Percentiles rank a stretch among this genome's conserved stretches.
Evolutionary conservation across 2,329 filamentous ascomycete species (phyloP).

Genomic region (Penicillium janthinellum): DNA sequence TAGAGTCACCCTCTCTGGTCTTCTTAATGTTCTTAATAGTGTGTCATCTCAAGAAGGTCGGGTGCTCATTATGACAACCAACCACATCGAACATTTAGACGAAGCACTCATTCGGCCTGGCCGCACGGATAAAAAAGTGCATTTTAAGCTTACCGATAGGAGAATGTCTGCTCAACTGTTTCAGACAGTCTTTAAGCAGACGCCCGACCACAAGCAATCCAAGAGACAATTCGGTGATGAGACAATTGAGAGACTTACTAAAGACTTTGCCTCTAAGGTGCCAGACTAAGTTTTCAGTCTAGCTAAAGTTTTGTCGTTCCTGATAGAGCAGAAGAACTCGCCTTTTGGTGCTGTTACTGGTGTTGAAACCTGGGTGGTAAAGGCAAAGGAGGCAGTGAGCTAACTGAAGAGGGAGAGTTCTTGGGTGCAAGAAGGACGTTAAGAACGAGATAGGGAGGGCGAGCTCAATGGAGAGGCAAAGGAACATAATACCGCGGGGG

Average conservation of each 20-base stretch:
- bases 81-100: constrained; percentile 72
- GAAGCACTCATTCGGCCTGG: constrained; percentile 67
- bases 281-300: constrained; percentile 53
- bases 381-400: constrained; percentile 11
- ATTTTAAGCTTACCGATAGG: constrained; percentile 48
- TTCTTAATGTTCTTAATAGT: constrained; percentile 82
- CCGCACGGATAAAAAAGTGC: constrained; percentile 69
- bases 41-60: constrained; percentile 77
- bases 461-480: neutral
- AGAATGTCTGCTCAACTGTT: constrained; percentile 31
- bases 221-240: constrained; percentile 7
- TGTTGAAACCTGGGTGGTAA: constrained; percentile 45
- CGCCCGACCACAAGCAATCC: neutral
- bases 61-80: constrained; percentile 81
- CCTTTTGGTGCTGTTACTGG: constrained; percentile 49
- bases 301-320: constrained; percentile 56
- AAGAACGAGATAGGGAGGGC: constrained; percentile 2
- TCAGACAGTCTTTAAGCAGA: constrained; percentile 15
- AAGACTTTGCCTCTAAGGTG: constrained; percentile 42
- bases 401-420: constrained; percentile 5
- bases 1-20: constrained; percentile 66
- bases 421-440: constrained; percentile 3
- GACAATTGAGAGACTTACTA: constrained; percentile 32
- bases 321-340: constrained; percentile 50
- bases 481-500: neutral